Conservation (phyloP, 1,284 basidiomycete species). For the Ustilago lituana region DNA sequence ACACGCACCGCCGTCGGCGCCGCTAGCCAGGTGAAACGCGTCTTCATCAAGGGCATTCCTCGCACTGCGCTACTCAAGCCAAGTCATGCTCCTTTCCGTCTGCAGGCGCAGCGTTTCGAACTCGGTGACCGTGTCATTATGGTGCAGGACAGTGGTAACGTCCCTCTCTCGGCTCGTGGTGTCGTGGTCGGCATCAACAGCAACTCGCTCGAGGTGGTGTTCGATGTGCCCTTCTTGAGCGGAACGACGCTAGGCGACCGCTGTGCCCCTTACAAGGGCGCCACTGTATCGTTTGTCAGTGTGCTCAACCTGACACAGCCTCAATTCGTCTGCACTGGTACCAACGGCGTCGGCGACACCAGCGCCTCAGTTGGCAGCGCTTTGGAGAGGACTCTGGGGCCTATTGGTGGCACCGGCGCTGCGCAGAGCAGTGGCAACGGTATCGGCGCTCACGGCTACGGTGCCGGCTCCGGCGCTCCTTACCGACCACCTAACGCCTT, state of each 20-base stretch:
- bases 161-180: conserved; percentile 89
- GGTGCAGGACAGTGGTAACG: conserved; percentile 90
- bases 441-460: conserved; percentile 34
- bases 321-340: conserved; percentile 54
- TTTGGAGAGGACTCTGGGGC: conserved; percentile 51
- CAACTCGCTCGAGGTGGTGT: conserved; percentile 88
- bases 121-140: conserved; percentile 96
- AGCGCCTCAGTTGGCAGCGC: conserved; percentile 46
- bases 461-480: conserved; percentile 11
- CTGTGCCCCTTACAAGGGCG: conserved; percentile 48
- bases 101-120: conserved; percentile 88
- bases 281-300: conserved; percentile 50
- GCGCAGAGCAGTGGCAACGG: conserved; percentile 28
- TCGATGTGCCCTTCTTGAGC: conserved; percentile 94
- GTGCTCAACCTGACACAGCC: conserved; percentile 64
- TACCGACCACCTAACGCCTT: conserved; percentile 51
- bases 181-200: conserved; percentile 88
- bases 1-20: conserved; percentile 69
- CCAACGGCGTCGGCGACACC: conserved; percentile 21
- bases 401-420: conserved; percentile 34
- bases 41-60: conserved; percentile 88
- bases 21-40: conserved; percentile 82
- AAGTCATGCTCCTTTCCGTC: conserved; percentile 84
- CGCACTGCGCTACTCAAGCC: conserved; percentile 95
- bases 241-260: conserved; percentile 83